Evolutionary conservation across 176 grass and related monocot species (phyloP), one percentile per base, ranked within the genome.

Genomic region (Paspalum notatum): DNA sequence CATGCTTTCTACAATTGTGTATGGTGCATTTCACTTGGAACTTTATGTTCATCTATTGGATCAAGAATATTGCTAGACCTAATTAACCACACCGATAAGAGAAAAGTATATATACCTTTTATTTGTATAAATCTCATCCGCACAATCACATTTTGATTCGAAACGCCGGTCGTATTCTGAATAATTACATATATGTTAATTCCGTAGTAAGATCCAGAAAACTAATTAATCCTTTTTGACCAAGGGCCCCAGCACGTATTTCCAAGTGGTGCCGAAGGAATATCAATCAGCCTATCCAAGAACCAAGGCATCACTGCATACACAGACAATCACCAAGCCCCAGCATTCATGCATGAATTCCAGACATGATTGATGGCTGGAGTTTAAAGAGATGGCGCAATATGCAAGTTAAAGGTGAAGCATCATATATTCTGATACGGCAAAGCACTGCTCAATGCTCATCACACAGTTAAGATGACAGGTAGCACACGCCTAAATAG

Each of bases 311-410:
- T 40, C 73, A 71, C 66, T 63, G 24, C 21, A 59, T 32, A 8
- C n/a, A 45, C 5, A 14, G 42, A 54, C n/a, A 45, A 85, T 54
- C 38, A 72, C 56, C 12, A 44, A 56, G 66, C 4, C 54, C 55
- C 47, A 22, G 27, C 77, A 80, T 54, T 22, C 45, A 54, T 60
- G 40, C n/a, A 18, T 62, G 57, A 3, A 77, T 46, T 26, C 62
- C 66, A 51, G 50, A 49, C 84, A 86, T 20, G 61, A 66, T 14
- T 50, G 77, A 80, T 74, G 84, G 84, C 77, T 13, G 25, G 9
- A 59, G 72, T 74, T 75, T 67, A 75, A 80, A 86, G 84, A 58
- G 38, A 38, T 9, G 22, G 17, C 18, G 12, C 61, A 45, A 65
- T 53, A 59, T 43, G 65, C 66, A 72, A 1, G 20, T 15, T 11